Percentiles rank a stretch among this genome's conserved stretches.
Evolutionary conservation across 768 basidiomycete genomes (phyloP).

Genomic region (Roridomyces roridus): DNA sequence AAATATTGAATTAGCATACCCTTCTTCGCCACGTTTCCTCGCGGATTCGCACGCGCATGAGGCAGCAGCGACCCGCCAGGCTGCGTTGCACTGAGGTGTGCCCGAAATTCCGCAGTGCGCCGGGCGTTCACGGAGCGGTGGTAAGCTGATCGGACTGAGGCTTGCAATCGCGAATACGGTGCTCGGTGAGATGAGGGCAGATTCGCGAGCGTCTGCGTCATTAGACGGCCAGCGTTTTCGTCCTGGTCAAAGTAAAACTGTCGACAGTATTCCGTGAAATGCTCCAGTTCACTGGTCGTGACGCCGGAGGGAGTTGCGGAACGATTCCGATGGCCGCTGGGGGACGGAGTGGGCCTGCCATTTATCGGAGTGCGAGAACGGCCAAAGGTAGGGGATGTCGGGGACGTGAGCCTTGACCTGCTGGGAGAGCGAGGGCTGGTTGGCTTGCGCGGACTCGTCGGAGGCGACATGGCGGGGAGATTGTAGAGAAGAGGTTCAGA

Average conservation of each 20-base stretch:
- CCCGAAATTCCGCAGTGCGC: conserved; percentile 84
- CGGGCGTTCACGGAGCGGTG: conserved; percentile 82
- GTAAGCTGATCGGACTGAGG: conserved; percentile 84
- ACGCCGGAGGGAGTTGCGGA: conserved; percentile 75
- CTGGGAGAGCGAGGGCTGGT: conserved; percentile 19
- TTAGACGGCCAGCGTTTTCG: conserved; percentile 74
- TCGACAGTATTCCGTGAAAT: conserved; percentile 78
- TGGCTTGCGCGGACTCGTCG: conserved; percentile 55
- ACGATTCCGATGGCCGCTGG: conserved; percentile 58
- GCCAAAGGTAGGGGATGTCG: conserved; percentile 63
- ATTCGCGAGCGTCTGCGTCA: conserved; percentile 83
- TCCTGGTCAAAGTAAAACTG: conserved; percentile 89
- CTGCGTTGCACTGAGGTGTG: conserved; percentile 78
- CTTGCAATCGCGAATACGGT: conserved; percentile 85
- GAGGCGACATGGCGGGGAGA: conserved; percentile 71
- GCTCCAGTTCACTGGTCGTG: conserved; percentile 72
- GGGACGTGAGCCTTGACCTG: conserved; percentile 47
- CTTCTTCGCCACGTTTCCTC: conserved; percentile 68
- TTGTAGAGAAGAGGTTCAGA: conserved; percentile 77
- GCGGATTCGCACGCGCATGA: conserved; percentile 71
- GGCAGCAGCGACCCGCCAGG: conserved; percentile 84
- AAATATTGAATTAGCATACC: conserved; percentile 41
- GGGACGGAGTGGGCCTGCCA: conserved; percentile 63
- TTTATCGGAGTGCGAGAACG: conserved; percentile 56
- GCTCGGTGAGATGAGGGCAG: conserved; percentile 86